Evolutionary conservation across 208 protist species (phyloP).

Genomic region (Plasmodiophora brassicae): DNA sequence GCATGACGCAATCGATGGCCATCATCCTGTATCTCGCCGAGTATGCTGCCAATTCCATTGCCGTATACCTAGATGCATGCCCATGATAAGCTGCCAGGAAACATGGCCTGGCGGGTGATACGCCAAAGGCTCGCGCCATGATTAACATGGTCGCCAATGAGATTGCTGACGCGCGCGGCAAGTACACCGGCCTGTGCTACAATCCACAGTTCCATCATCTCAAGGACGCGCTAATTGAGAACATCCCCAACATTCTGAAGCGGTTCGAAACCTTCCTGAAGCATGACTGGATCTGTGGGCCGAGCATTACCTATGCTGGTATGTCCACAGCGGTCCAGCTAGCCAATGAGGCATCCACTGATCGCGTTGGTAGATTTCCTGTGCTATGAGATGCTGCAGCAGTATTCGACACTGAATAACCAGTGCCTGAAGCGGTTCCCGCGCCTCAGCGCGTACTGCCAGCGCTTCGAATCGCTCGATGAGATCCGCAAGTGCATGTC

Average conservation of each 20-base stretch:
- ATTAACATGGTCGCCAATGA: not conserved
- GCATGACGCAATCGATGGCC: slow-evolving; percentile 8
- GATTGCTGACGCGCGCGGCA: not conserved
- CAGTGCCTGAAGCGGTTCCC: not conserved
- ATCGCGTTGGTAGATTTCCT: not conserved
- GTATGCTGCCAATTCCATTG: not conserved
- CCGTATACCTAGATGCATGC: not conserved
- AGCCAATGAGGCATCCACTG: no score
- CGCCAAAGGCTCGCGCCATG: not conserved
- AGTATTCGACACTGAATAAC: not conserved
- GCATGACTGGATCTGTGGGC: not conserved
- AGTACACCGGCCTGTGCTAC: slow-evolving; percentile 24
- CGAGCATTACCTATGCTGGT: not conserved
- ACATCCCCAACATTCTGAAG: not conserved
- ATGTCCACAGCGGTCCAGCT: no score
- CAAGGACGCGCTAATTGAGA: not conserved
- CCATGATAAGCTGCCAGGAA: not conserved
- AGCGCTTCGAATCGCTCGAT: not conserved
- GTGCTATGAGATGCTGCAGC: not conserved
- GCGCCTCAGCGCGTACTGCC: not conserved
- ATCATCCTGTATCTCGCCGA: not conserved
- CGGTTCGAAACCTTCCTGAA: not conserved
- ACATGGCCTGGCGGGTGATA: not conserved
- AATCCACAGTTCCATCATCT: not conserved
- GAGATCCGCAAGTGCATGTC: not conserved